These are phyloP conservation scores for Colletotrichum sp. DNA, from an alignment of 2,329 filamentous ascomycete species.

Conservation along the genomic window DNA sequence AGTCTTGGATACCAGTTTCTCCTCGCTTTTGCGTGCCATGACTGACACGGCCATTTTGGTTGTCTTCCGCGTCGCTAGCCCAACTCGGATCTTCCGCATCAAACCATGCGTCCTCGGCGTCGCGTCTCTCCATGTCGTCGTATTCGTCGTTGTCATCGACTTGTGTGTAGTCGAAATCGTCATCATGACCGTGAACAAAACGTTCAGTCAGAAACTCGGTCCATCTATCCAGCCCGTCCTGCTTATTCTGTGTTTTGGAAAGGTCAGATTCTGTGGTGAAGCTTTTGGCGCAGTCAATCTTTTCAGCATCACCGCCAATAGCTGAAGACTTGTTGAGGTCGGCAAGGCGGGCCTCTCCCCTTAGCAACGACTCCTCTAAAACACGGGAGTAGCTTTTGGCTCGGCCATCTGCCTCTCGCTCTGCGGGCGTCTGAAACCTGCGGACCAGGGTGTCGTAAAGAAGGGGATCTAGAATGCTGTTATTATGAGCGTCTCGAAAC, in stretches of 20 bases:
- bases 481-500: not conserved
- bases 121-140: constrained; percentile 66
- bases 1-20: constrained; percentile 77
- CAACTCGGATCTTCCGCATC: constrained; percentile 78
- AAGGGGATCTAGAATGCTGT: constrained; percentile 64
- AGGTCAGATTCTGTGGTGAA: constrained; percentile 5
- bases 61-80: constrained; percentile 51
- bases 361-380: constrained; percentile 77
- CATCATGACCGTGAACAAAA: constrained; percentile 77
- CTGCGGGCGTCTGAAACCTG: constrained; percentile 73
- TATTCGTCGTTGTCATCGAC: constrained; percentile 77
- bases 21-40: constrained; percentile 37
- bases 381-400: constrained; percentile 79
- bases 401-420: constrained; percentile 76
- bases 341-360: constrained; percentile 78
- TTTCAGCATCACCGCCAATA: not conserved
- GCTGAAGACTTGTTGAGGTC: constrained; percentile 31
- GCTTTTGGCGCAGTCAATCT: not conserved
- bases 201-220: constrained; percentile 72
- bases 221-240: constrained; percentile 75
- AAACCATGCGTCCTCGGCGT: constrained; percentile 78
- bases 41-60: not conserved
- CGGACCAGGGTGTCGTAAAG: constrained; percentile 83
- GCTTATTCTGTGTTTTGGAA: constrained; percentile 59
- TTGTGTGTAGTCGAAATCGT: constrained; percentile 76